A percentile compares a stretch with the other conserved stretches of the same genome.
Evolutionary conservation across 495 filamentous ascomycete genomes (phyloP).

Genomic region (Schizothecium vesticola): DNA sequence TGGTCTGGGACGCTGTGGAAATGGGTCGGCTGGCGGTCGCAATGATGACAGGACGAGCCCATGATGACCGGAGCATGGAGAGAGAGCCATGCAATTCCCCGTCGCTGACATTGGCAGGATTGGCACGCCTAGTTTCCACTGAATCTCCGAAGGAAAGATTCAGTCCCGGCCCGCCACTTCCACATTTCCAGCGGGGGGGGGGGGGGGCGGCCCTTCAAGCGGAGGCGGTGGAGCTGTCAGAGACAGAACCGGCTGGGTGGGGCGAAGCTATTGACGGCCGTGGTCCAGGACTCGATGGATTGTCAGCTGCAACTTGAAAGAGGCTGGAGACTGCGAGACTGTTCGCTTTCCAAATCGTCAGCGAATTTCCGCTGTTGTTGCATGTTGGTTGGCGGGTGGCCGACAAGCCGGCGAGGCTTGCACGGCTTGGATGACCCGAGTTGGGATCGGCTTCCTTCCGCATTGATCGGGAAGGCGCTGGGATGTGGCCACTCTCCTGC

Average conservation of each 20-base stretch:
- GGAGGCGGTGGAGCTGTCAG: neutral
- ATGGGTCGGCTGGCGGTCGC: neutral
- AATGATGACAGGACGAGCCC: neutral
- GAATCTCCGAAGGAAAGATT: neutral
- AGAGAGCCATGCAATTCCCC: neutral
- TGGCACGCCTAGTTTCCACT: neutral
- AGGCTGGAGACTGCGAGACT: neutral
- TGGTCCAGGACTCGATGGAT: neutral
- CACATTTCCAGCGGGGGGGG: too few species aligned
- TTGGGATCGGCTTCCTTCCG: neutral
- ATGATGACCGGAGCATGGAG: neutral
- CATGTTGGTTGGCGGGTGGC: neutral
- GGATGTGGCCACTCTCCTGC: neutral
- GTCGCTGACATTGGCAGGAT: neutral
- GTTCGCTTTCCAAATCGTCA: neutral
- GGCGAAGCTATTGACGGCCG: neutral
- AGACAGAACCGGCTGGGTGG: neutral
- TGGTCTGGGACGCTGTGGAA: neutral
- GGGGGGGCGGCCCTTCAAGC: neutral
- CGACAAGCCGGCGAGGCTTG: neutral
- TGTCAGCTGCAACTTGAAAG: neutral
- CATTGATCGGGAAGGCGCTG: neutral
- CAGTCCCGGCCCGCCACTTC: neutral
- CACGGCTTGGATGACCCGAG: neutral
- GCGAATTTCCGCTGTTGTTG: neutral